Conservation (phyloP, 345 rosid genomes). For the Crucihimalaya himalaica region DNA sequence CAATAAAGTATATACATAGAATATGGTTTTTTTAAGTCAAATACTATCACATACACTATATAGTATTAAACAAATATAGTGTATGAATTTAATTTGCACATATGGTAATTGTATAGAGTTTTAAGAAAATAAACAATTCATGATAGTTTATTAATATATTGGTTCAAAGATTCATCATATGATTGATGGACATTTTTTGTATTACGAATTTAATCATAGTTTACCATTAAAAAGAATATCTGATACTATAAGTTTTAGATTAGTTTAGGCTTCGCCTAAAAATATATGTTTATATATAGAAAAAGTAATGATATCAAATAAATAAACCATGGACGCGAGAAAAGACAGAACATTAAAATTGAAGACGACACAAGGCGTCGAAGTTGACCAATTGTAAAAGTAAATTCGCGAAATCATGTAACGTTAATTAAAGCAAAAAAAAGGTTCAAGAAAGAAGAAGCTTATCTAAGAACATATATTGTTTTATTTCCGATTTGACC, state of each 20-base stretch:
- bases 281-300: no score
- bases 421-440: constrained; percentile 14
- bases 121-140: background rate
- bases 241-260: no score
- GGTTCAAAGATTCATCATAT: background rate
- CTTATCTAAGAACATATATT: constrained; percentile 16
- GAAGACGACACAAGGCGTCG: constrained; percentile 31
- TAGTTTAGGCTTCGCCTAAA: no score
- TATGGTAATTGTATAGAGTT: background rate
- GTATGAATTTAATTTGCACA: background rate
- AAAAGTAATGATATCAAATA: background rate
- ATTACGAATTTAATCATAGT: background rate
- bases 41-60: background rate
- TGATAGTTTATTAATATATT: background rate
- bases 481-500: constrained; percentile 39
- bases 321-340: constrained; percentile 1
- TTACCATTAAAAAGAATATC: background rate
- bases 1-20: background rate
- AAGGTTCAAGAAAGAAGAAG: constrained; percentile 14
- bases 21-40: background rate
- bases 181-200: background rate
- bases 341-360: constrained; percentile 32
- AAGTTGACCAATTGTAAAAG: constrained; percentile 29
- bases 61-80: background rate
- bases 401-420: constrained; percentile 9